These are phyloP conservation scores for Mucor circinelloides DNA, from an alignment of 371 early-diverging fungal species.

Conservation along the genomic window DNA sequence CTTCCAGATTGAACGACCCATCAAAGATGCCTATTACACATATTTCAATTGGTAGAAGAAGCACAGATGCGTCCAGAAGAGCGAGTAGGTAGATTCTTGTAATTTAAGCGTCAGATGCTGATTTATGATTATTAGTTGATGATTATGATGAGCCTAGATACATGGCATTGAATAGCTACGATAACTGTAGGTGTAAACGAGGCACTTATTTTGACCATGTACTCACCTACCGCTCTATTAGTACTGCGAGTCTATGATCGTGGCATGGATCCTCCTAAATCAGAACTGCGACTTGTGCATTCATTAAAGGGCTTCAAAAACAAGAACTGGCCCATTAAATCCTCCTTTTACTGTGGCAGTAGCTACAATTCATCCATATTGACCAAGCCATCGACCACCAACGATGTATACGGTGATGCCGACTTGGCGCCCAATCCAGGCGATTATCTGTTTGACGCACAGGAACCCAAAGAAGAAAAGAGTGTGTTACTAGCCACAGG, in stretches of 20 bases:
- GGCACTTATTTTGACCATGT: not conserved
- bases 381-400: slow-evolving; percentile 32
- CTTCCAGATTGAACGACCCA: slow-evolving; percentile 64
- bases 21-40: slow-evolving; percentile 81
- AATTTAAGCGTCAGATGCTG: not conserved
- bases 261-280: slow-evolving; percentile 75
- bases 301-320: slow-evolving; percentile 84
- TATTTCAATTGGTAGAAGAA: slow-evolving; percentile 60
- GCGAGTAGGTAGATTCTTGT: slow-evolving; percentile 28
- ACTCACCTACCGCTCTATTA: slow-evolving; percentile 20
- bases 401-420: slow-evolving; percentile 43
- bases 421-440: slow-evolving; percentile 33
- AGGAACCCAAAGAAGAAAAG: slow-evolving; percentile 56
- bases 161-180: slow-evolving; percentile 86
- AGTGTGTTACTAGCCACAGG: slow-evolving; percentile 82
- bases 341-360: slow-evolving; percentile 74
- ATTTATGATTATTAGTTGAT: slow-evolving; percentile 33
- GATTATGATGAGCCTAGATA: slow-evolving; percentile 81
- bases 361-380: slow-evolving; percentile 60
- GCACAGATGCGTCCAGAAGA: slow-evolving; percentile 55
- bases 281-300: slow-evolving; percentile 66
- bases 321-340: slow-evolving; percentile 90
- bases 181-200: slow-evolving; percentile 66
- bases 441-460: slow-evolving; percentile 44
- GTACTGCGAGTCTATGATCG: slow-evolving; percentile 86